Conservation (phyloP, 257 asterid species). For the Rauvolfia tetraphylla region DNA sequence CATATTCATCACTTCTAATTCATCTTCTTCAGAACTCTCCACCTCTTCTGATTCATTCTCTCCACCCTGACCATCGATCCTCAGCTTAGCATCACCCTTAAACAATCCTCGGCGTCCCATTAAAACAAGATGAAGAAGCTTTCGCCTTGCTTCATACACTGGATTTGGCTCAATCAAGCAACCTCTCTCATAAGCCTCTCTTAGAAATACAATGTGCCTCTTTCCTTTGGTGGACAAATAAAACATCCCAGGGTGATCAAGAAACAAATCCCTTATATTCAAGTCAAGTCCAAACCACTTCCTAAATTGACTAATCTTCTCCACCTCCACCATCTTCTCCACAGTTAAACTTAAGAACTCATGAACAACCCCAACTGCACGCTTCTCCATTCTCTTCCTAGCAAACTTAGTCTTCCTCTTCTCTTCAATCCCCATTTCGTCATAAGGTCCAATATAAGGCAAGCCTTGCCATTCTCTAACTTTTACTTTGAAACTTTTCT, state of each 20-base stretch:
- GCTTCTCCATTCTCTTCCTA: constrained; percentile 63
- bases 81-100: constrained; percentile 24
- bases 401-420: constrained; percentile 38
- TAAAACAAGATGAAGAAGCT: constrained; percentile 70
- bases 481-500: constrained; percentile 54
- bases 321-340: constrained; percentile 95
- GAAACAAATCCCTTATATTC: constrained; percentile 74
- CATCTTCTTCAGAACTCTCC: constrained; percentile 26
- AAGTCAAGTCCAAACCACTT: constrained; percentile 82
- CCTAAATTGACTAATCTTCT: constrained; percentile 91
- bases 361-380: constrained; percentile 84
- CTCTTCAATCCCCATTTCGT: constrained; percentile 42
- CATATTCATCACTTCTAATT: constrained; percentile 18
- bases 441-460: constrained; percentile 69
- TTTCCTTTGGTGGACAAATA: constrained; percentile 84
- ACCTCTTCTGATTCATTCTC: constrained; percentile 28
- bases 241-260: constrained; percentile 89
- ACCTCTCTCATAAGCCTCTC: constrained; percentile 90
- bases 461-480: constrained; percentile 79
- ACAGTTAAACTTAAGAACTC: constrained; percentile 91
- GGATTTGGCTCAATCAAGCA: constrained; percentile 73
- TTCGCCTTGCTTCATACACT: constrained; percentile 73
- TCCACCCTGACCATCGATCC: constrained; percentile 32
- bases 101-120: constrained; percentile 71
- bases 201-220: constrained; percentile 69